Evolutionary conservation across 768 basidiomycete genomes (phyloP), one percentile per base, ranked within the genome.

Genomic region (Fistulinella prunicolor): DNA sequence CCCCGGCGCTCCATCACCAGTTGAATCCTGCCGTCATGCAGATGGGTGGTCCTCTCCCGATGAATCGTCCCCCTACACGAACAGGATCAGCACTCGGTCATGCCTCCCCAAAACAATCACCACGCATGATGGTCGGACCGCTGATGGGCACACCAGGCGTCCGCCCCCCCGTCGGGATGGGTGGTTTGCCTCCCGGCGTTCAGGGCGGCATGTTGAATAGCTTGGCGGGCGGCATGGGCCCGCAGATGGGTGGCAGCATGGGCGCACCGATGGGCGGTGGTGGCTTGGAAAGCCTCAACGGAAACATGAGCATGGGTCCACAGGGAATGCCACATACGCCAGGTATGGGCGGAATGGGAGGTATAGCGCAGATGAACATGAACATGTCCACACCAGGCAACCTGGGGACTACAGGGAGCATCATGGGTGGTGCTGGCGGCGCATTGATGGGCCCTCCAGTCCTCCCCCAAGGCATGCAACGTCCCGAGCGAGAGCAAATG

Each of bases 381-480:
- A 63, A 53, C 34, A 17, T 40, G 12, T 19, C 50, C 3, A 40
- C 41, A 12, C 49, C 56, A 6, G 42, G 58, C 44, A 57, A 47
- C 29, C 40, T 66, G 37, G 59, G 57, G n/a, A 23, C 55, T 3
- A 54, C 53, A 2, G 58, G 57, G 5, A 58, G 55, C 20, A 50
- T 65, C 38, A 54, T 66, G 53, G 64, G 62, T n/a, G 65, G 60
- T 17, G 59, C 63, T 10, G 58, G 56, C 2, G 64, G 65, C 26
- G 63, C 70, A 20, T 47, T 72, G 37, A 74, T 73, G 73, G 70
- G 70, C 10, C 73, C 70, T 5, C 73, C 73, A 20, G 63, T 68
- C 20, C 46, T 68, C 34, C 65, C 65, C 4, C 65, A 65, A 14
- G 20, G 45, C 9, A 45, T 69, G 47, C 50, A 59, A 32, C 54